Percentiles rank a stretch among this genome's conserved stretches.
Evolutionary conservation across 345 rosid genomes (phyloP).

Genomic region (Jatropha curcas): DNA sequence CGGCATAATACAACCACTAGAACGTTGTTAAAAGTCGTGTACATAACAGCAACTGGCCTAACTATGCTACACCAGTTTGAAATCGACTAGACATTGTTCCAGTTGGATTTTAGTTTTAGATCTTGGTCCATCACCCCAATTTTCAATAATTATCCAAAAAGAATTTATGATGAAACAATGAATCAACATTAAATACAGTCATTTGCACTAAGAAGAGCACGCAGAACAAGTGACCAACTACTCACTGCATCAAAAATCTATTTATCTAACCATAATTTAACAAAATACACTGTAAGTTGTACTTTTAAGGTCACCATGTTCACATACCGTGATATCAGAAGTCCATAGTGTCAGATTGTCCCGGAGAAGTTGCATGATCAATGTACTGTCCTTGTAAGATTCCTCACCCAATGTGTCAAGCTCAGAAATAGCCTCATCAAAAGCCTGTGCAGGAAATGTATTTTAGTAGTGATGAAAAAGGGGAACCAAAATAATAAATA

Average conservation of each 20-base stretch:
- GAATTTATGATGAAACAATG: neutral
- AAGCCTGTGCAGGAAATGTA: slow-evolving; percentile 53
- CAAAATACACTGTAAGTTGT: no score
- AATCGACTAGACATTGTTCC: neutral
- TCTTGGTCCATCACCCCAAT: neutral
- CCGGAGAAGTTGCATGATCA: slow-evolving; percentile 98
- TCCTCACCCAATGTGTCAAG: slow-evolving; percentile 96
- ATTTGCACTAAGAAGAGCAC: neutral
- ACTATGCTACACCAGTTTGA: neutral
- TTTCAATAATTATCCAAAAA: neutral
- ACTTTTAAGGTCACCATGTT: neutral
- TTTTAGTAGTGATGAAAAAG: neutral
- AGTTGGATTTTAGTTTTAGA: neutral
- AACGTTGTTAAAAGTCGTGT: no score
- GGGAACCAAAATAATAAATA: neutral
- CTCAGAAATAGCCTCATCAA: slow-evolving; percentile 97
- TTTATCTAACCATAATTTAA: neutral
- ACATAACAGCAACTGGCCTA: neutral
- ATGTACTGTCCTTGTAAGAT: slow-evolving; percentile 96
- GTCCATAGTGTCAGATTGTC: slow-evolving; percentile 98
- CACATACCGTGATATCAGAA: slow-evolving; percentile 74
- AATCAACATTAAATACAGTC: no score
- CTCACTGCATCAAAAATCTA: neutral
- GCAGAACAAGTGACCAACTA: neutral
- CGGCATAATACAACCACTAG: neutral